Base-by-base conservation (phyloP, 768 basidiomycete genomes). In the Mycena rebaudengoi region DNA sequence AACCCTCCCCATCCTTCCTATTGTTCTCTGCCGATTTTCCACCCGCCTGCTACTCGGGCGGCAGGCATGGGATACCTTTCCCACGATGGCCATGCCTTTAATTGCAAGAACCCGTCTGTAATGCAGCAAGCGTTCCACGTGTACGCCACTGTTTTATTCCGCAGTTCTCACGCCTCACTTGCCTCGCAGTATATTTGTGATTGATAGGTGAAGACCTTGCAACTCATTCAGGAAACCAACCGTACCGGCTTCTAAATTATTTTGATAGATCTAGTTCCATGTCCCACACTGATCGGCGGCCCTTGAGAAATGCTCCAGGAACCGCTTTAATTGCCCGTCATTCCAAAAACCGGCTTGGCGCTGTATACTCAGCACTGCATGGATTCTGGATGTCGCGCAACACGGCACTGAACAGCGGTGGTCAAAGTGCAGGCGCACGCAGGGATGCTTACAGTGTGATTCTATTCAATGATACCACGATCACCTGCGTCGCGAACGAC, bases 81-180 rank as follows among this genome's bases (percentile, higher is more conserved):
- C 1, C 74, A 74, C 20, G 85, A 87, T 33, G 86, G 86, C 0
- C 86, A 86, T 64, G 66, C 78, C 14, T 86, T 85, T 60, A 25
- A 66, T 2, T 86, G 85, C 72, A 75, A 75, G 50, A 85, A 86
- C 50, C 86, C 86, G 1, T 74, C 75, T 2, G 75, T 80, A 2
- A 69, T 82, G 69, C 81, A 82, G 29, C 83, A 80, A 58, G 79
- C 86, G 0, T 86, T 80, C 72, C 85, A 87, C 65, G 85, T 87
- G 83, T 86, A 68, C 56, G 85, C 75, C 0, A 2, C 10, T 5
- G n/a, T 16, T 29, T 35, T 20, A 16, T n/a, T 13, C 4, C 30
- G 5, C 10, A 16, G 23, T 14, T 26, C 3, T 35, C 10, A 21
- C 7, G 35, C 25, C 46, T 56, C 3, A 53, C 10, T 39, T 45